Base-by-base conservation (phyloP, 78 protist species). In the Tieghemostelium lacteum region DNA sequence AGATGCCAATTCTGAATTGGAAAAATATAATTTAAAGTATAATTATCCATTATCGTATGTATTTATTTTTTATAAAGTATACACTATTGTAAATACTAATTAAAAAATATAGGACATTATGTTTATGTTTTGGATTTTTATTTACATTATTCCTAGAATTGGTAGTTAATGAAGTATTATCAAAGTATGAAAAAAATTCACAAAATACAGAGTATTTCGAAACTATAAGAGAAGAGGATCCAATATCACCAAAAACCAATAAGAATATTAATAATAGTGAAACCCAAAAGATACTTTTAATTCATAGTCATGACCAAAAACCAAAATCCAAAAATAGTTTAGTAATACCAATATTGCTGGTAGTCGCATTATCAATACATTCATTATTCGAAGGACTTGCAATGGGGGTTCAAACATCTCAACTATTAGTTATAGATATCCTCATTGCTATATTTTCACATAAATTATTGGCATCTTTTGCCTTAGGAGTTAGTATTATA, bases 341-440 rank as follows among this genome's bases (percentile, higher is more conserved):
- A 17, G 10, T 73, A 57, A 42, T 83, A 69, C 91, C 91, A 58
- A 69, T 55, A 31, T 17, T 83, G 20, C 69, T 83, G 28, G 91
- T 83, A 4, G 42, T 83, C 31, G 91, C 77, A 4, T 45, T 83
- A 1, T 83, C 91, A 22, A 63, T 83, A 7, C 91, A 83, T 69
- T 83, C 91, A 10, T 14, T 83, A 31, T 83, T 83, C 24, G 91
- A 83, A 83, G 91, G 91, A 20, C 33, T 83, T 17, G 91, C 91
- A 69, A 26, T 83, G 40, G 91, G 91, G 29, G 26, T 83, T 37
- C 91, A 83, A 83, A 33, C 29, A 7, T 52, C 91, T 0, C 63
- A 69, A 60, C 2, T 40, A 14, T 10, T 33, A 28, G 67, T 83
- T 4, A 8, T 83, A 17, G 91, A 83, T 83, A 58, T 83, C 14